These are phyloP conservation scores for Parsonsia alboflavescens DNA, from an alignment of 257 asterid genomes.

Conservation along the genomic window DNA sequence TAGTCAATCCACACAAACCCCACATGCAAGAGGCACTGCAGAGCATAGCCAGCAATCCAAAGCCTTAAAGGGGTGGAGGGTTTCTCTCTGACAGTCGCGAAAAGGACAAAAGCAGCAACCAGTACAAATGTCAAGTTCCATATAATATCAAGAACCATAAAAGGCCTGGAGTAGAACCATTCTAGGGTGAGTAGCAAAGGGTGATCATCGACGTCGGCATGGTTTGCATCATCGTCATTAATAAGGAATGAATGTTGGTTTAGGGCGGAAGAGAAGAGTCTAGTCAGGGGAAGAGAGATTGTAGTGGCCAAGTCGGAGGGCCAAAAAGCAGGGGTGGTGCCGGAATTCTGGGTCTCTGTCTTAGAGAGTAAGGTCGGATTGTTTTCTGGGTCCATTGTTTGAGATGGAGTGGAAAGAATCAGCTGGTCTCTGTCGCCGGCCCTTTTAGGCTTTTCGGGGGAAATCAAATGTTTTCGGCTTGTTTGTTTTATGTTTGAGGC, in stretches of 20 bases:
- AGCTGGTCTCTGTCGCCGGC: not conserved
- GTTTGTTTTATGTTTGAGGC: not conserved
- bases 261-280: slow-evolving; percentile 23
- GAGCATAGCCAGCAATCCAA: slow-evolving; percentile 80
- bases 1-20: slow-evolving; percentile 62
- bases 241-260: slow-evolving; percentile 29
- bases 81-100: slow-evolving; percentile 46
- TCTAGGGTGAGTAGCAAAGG: slow-evolving; percentile 20
- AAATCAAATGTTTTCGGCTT: too few species aligned
- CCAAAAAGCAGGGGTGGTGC: not conserved
- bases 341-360: not conserved
- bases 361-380: not conserved
- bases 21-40: slow-evolving; percentile 74
- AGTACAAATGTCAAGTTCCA: slow-evolving; percentile 74
- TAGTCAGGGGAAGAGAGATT: slow-evolving; percentile 27
- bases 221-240: slow-evolving; percentile 21
- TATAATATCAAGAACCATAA: slow-evolving; percentile 68
- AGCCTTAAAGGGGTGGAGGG: slow-evolving; percentile 77
- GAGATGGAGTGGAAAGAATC: not conserved
- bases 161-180: slow-evolving; percentile 57
- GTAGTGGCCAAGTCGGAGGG: slow-evolving; percentile 22
- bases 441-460: not conserved
- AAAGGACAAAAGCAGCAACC: slow-evolving; percentile 55
- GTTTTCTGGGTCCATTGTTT: slow-evolving; percentile 28
- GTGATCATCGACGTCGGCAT: slow-evolving; percentile 15